Evolutionary conservation across 129 eudicot species (phyloP).

Genomic region (carrot (Daucus carota)): DH1_v3.0 NC_030384.2:51065001-51065500

Average conservation of each 20-base stretch:
- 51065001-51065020: slow-evolving; percentile 74
- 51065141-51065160: slow-evolving; percentile 66
- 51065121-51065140: slow-evolving; percentile 64
- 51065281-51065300: neutral
- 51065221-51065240: slow-evolving; percentile 65
- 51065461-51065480: neutral
- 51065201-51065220: slow-evolving; percentile 48
- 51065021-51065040: slow-evolving; percentile 50
- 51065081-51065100: neutral
- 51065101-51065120: slow-evolving; percentile 81
- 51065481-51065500: neutral
- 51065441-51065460: slow-evolving; percentile 78
- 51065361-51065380: slow-evolving; percentile 79
- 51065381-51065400: slow-evolving; percentile 61
- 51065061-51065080: neutral
- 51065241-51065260: slow-evolving; percentile 81
- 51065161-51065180: slow-evolving; percentile 83
- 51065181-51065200: slow-evolving; percentile 46
- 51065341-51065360: slow-evolving; percentile 58
- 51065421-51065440: slow-evolving; percentile 59
- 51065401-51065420: slow-evolving; percentile 34
- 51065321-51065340: slow-evolving; percentile 1
- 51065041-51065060: neutral
- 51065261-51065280: neutral
- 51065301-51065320: neutral